phyloP scores from a whole-genome alignment of 106 monocot genomes.

The Dendrobium officinale region DNA sequence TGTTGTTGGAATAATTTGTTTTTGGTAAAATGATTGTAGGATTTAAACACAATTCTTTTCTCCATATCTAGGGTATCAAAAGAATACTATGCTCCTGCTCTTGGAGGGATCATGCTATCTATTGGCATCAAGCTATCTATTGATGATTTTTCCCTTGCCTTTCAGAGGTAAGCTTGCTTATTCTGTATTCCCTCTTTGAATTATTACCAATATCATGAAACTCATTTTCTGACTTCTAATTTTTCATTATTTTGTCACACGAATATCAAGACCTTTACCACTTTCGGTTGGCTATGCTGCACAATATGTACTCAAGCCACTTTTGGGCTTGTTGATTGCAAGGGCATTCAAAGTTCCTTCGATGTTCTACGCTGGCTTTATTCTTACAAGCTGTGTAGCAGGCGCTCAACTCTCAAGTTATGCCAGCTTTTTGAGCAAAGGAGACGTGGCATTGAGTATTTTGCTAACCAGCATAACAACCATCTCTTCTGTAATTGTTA shows the following conservation, averaged over 20 bases:
- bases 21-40: not conserved
- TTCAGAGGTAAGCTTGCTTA: conserved; percentile 48
- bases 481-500: conserved; percentile 84
- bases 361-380: conserved; percentile 88
- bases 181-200: conserved; percentile 4
- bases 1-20: not conserved
- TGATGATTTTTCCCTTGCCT: conserved; percentile 91
- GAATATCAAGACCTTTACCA: conserved; percentile 61
- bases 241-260: conserved; percentile 3
- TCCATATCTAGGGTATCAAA: conserved; percentile 71
- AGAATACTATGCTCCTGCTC: conserved; percentile 95
- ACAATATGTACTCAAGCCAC: conserved; percentile 88
- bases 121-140: conserved; percentile 87
- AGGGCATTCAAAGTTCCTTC: conserved; percentile 61
- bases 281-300: conserved; percentile 78
- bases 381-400: conserved; percentile 91
- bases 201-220: conserved; percentile 1
- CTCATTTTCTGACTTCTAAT: not conserved
- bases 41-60: not conserved
- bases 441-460: conserved; percentile 94
- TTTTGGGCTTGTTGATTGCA: conserved; percentile 75
- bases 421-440: conserved; percentile 96
- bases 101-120: conserved; percentile 98
- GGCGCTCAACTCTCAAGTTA: conserved; percentile 98
- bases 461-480: conserved; percentile 86